Evolutionary conservation across 495 filamentous ascomycete genomes (phyloP).

Genomic region (Penicillium cataractarum): DNA sequence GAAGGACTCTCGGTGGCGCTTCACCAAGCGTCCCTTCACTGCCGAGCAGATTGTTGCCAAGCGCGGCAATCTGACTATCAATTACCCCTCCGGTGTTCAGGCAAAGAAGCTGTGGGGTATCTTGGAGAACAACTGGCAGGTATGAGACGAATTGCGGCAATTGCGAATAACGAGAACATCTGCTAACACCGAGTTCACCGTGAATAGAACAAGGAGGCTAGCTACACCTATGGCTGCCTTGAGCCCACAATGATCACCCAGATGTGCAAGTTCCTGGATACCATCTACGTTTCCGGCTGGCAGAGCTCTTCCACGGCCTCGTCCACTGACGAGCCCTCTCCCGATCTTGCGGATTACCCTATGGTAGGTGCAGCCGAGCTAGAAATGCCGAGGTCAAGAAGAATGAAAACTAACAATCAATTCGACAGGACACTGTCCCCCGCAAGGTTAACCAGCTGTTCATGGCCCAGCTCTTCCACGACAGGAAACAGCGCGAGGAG

Average conservation of each 20-base stretch:
- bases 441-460: slow-evolving; percentile 98
- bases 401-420: slow-evolving; percentile 7
- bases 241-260: slow-evolving; percentile 98
- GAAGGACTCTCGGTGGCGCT: slow-evolving; percentile 86
- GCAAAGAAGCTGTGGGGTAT: slow-evolving; percentile 95
- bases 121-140: slow-evolving; percentile 82
- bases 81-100: slow-evolving; percentile 86
- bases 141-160: slow-evolving; percentile 36
- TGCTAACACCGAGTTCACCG: slow-evolving; percentile 3
- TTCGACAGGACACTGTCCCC: slow-evolving; percentile 83
- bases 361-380: slow-evolving; percentile 62
- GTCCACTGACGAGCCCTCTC: slow-evolving; percentile 90
- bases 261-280: slow-evolving; percentile 98
- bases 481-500: slow-evolving; percentile 97
- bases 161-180: not conserved
- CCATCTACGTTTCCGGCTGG: slow-evolving; percentile 98
- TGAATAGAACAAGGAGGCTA: slow-evolving; percentile 74
- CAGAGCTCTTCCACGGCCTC: slow-evolving; percentile 97
- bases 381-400: not conserved
- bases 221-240: slow-evolving; percentile 94
- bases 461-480: slow-evolving; percentile 98
- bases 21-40: slow-evolving; percentile 90
- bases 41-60: slow-evolving; percentile 97
- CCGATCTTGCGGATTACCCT: slow-evolving; percentile 97
- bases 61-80: slow-evolving; percentile 86